A percentile compares a stretch with the other conserved stretches of the same genome.
phyloP scores from a whole-genome alignment of 2,329 filamentous ascomycete genomes.

The Trichoderma asperellum region DNA sequence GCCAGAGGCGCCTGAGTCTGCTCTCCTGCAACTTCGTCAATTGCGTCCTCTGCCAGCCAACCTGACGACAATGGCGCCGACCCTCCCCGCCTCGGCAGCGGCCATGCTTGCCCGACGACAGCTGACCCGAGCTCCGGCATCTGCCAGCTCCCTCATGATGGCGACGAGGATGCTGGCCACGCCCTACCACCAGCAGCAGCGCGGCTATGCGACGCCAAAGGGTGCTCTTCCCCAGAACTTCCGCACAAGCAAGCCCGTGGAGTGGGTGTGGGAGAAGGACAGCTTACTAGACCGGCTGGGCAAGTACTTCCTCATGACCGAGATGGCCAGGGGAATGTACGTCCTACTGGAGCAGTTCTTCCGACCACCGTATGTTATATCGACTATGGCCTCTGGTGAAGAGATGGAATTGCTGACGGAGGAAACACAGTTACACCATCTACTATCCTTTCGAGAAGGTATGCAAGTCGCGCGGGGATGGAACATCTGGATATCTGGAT shows the following conservation, averaged over 20 bases:
- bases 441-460: conserved; percentile 98
- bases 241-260: conserved; percentile 70
- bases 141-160: conserved; percentile 32
- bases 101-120: conserved; percentile 45
- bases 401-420: conserved; percentile 25
- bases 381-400: neutral
- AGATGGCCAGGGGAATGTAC: conserved; percentile 98
- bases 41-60: conserved; percentile 31
- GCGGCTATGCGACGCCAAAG: conserved; percentile 67
- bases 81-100: conserved; percentile 38
- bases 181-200: conserved; percentile 37
- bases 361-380: conserved; percentile 84
- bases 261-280: conserved; percentile 82
- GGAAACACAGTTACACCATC: conserved; percentile 81
- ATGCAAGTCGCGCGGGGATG: conserved; percentile 31
- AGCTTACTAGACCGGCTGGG: conserved; percentile 79
- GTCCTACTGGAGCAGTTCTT: conserved; percentile 98
- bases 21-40: conserved; percentile 37
- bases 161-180: conserved; percentile 27
- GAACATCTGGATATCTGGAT: neutral
- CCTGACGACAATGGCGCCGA: conserved; percentile 40
- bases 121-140: conserved; percentile 37
- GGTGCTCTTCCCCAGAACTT: conserved; percentile 82
- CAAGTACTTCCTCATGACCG: conserved; percentile 92
- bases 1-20: conserved; percentile 24